These are phyloP conservation scores for Colletotrichum sansevieriae DNA, from an alignment of 2,329 filamentous ascomycete species.

Conservation along the genomic window DNA sequence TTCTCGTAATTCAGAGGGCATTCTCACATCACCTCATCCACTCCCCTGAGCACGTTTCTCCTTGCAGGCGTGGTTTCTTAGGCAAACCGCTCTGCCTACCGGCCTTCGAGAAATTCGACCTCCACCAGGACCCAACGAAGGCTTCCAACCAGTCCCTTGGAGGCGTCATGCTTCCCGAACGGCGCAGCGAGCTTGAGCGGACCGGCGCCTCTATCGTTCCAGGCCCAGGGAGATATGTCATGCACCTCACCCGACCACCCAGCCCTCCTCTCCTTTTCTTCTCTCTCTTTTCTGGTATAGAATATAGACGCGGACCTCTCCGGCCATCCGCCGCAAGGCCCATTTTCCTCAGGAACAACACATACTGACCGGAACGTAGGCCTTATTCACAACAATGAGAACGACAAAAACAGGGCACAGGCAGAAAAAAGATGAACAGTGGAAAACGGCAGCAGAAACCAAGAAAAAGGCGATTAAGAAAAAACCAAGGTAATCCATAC, in stretches of 20 bases:
- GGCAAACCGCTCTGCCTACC: neutral
- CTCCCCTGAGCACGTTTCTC: neutral
- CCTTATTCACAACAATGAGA: constrained; percentile 1
- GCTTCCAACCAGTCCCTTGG: constrained; percentile 14
- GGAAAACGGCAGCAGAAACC: constrained; percentile 23
- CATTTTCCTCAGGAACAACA: constrained; percentile 26
- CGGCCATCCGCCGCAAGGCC: constrained; percentile 23
- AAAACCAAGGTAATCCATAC: constrained; percentile 5
- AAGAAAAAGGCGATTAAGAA: neutral
- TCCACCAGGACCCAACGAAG: neutral
- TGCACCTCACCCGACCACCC: no score
- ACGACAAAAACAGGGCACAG: neutral
- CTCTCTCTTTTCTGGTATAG: neutral
- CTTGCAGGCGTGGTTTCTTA: no score
- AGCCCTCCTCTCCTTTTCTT: no score
- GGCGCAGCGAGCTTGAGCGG: constrained; percentile 29
- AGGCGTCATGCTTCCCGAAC: constrained; percentile 38
- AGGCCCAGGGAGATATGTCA: no score
- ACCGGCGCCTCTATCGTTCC: no score
- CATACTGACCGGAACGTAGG: constrained; percentile 1
- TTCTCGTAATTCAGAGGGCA: neutral
- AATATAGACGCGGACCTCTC: constrained; percentile 22
- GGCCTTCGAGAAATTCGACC: neutral
- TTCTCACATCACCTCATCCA: no score
- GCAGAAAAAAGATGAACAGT: constrained; percentile 4